Conservation (phyloP, 2,329 filamentous ascomycete species). For the Microdochium trichocladiopsis region DNA sequence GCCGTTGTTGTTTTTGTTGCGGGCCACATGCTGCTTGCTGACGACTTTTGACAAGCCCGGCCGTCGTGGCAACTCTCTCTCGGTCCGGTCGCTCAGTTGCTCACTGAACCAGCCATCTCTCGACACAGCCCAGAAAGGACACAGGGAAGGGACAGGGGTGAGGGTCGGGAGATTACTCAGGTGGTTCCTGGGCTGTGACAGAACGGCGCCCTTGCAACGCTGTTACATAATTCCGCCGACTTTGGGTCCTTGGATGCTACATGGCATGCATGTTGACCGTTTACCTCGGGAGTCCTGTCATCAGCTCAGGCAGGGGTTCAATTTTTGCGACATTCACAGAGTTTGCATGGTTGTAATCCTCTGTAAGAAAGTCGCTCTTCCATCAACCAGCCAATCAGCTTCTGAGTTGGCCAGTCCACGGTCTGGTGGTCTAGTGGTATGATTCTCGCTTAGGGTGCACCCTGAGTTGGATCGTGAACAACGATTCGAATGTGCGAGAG, state of each 20-base stretch:
- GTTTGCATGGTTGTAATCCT: neutral
- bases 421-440: slow-evolving; percentile 60
- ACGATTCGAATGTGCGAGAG: slow-evolving; percentile 13
- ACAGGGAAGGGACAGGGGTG: neutral
- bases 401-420: slow-evolving; percentile 5
- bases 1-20: no score
- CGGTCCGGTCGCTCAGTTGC: no score
- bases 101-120: no score
- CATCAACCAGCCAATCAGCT: neutral
- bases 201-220: neutral
- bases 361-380: neutral
- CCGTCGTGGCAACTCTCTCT: no score
- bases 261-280: neutral
- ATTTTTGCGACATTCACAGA: neutral
- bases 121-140: no score
- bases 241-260: neutral
- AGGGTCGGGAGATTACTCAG: no score
- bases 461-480: slow-evolving; percentile 3
- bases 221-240: neutral
- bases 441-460: slow-evolving; percentile 61
- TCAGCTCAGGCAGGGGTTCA: neutral
- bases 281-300: neutral
- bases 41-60: no score
- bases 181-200: no score
- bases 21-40: no score